These are phyloP conservation scores for Scheffersomyces stipitis DNA, from an alignment of 805 yeast genomes.

Conservation along the genomic window DNA sequence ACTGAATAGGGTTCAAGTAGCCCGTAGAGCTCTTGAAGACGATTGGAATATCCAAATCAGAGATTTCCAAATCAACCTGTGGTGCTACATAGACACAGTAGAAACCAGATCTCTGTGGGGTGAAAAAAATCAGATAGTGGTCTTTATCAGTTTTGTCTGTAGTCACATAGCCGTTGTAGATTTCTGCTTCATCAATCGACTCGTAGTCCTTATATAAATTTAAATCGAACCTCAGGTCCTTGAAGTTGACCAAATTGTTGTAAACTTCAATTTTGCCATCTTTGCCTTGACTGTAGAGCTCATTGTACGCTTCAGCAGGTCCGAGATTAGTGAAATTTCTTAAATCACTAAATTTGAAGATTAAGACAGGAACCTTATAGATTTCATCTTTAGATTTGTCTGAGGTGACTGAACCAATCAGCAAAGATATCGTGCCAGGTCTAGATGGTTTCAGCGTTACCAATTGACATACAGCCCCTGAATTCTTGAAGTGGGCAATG, in stretches of 20 bases:
- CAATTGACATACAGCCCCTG: conserved; percentile 6
- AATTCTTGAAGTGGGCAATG: background rate
- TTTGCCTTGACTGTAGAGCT: conserved; percentile 4
- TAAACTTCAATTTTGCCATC: conserved; percentile 7
- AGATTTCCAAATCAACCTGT: conserved; percentile 12
- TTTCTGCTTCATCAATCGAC: conserved; percentile 5
- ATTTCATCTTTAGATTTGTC: too few species aligned
- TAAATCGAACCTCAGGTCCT: conserved; percentile 2
- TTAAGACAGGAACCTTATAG: conserved; percentile 22
- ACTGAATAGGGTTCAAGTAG: conserved; percentile 16
- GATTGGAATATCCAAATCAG: conserved; percentile 16
- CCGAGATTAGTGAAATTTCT: conserved; percentile 20
- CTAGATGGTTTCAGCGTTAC: too few species aligned
- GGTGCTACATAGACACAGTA: conserved; percentile 33
- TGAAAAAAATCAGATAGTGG: conserved; percentile 10
- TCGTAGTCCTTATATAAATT: conserved; percentile 1
- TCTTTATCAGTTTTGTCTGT: conserved; percentile 1
- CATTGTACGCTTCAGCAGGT: conserved; percentile 10
- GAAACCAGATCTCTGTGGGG: conserved; percentile 21
- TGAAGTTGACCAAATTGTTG: conserved; percentile 9
- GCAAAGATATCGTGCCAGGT: too few species aligned
- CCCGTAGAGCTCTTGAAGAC: conserved; percentile 24
- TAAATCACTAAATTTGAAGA: conserved; percentile 24
- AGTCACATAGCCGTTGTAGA: conserved; percentile 8
- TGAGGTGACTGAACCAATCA: too few species aligned